A percentile compares a stretch with the other conserved stretches of the same genome.
Conservation (phyloP, 345 rosid species). For the Hibiscus syriacus region DNA sequence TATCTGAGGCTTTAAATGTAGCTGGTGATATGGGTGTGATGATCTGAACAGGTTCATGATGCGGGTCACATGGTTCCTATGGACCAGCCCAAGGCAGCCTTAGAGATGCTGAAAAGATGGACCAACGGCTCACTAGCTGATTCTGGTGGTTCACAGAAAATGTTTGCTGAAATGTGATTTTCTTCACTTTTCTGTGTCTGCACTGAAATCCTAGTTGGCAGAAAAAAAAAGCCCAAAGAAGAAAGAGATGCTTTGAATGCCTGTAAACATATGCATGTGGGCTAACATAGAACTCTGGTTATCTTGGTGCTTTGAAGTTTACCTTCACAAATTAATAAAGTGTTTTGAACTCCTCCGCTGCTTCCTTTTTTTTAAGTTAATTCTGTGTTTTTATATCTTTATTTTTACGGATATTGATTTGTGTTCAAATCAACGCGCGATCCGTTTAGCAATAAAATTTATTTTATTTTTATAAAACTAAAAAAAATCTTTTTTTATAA, state of each 20-base stretch:
- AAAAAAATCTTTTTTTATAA: too few species aligned
- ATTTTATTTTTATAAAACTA: too few species aligned
- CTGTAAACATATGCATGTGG: conserved; percentile 4
- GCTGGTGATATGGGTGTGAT: conserved; percentile 11
- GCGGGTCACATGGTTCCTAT: conserved; percentile 99
- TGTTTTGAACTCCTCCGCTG: neutral
- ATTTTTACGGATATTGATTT: too few species aligned
- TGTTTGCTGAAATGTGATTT: conserved; percentile 66
- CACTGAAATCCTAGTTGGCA: neutral
- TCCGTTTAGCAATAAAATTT: too few species aligned
- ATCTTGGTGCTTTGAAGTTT: neutral
- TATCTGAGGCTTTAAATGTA: neutral
- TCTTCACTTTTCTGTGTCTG: neutral
- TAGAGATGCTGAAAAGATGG: conserved; percentile 89
- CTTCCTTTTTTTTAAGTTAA: neutral
- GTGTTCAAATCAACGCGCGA: too few species aligned
- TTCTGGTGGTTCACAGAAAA: conserved; percentile 18
- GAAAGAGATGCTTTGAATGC: neutral
- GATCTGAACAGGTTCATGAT: conserved; percentile 54
- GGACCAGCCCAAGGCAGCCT: conserved; percentile 90
- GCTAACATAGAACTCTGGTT: neutral
- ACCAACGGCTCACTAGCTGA: conserved; percentile 41
- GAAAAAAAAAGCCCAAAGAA: neutral
- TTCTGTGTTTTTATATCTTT: neutral
- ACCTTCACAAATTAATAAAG: neutral